Conservation (phyloP, 2,329 filamentous ascomycete genomes). For the Scolecobasidium constrictum region DNA sequence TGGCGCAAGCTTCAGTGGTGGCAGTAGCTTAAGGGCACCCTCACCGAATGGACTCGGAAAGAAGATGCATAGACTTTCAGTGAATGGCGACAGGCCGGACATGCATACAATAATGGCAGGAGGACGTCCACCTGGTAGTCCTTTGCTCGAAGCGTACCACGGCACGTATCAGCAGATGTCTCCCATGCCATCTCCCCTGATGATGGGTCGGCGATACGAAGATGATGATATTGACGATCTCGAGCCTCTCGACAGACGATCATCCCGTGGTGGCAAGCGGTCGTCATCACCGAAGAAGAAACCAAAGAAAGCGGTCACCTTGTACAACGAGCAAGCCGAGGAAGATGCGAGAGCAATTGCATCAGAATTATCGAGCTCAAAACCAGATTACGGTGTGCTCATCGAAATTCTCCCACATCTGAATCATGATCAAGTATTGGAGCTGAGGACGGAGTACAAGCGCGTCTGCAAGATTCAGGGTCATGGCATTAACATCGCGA, state of each 20-base stretch:
- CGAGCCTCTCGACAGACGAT: constrained; percentile 19
- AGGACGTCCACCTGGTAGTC: constrained; percentile 59
- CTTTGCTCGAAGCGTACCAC: constrained; percentile 81
- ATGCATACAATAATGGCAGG: constrained; percentile 15
- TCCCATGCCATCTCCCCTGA: constrained; percentile 76
- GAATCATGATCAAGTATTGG: constrained; percentile 77
- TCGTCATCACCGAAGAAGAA: constrained; percentile 15
- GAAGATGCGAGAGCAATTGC: constrained; percentile 69
- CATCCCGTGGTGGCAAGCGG: constrained; percentile 14
- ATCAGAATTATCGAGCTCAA: constrained; percentile 58
- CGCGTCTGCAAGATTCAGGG: constrained; percentile 72
- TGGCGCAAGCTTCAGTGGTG: constrained; percentile 18
- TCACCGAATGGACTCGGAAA: constrained; percentile 22
- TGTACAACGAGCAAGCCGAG: constrained; percentile 60
- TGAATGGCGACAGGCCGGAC: constrained; percentile 34
- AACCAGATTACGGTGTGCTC: constrained; percentile 54
- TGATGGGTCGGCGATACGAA: constrained; percentile 46
- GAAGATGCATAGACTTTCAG: constrained; percentile 36
- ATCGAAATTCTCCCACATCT: constrained; percentile 77
- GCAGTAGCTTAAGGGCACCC: constrained; percentile 4
- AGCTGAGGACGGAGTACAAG: constrained; percentile 84
- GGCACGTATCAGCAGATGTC: constrained; percentile 92
- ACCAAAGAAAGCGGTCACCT: constrained; percentile 53
- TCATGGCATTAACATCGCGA: constrained; percentile 74
- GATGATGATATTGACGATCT: constrained; percentile 40